Evolutionary conservation across 2,329 filamentous ascomycete genomes (phyloP), one percentile per base, ranked within the genome.

Genomic region (Paecilomyces formosus): DNA sequence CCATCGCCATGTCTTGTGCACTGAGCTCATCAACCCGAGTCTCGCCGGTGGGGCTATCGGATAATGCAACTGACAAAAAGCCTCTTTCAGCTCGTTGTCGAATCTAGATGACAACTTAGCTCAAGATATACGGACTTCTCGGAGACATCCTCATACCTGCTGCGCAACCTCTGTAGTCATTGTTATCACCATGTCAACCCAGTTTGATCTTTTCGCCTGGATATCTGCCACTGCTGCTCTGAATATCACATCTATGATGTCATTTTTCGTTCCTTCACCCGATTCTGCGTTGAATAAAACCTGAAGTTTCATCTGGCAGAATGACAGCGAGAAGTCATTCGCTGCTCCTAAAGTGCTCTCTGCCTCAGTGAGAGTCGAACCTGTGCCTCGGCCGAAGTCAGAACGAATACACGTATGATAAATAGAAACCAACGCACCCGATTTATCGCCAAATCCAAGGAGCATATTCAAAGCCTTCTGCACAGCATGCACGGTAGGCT

Each of bases 321-420:
- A 73, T 4, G 76, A 73, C 26, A 78, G 67, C 9, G 76, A 78
- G 58, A 78, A 75, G 57, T 76, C 70, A 59, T 75, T 70, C 11
- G 73, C 72, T 61, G 70, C 70, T 13, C 65, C 62, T 35, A 76
- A 68, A 15, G 74, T 69, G 54, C 66, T 66, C 54, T 75, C 69
- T 3, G 73, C 69, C 51, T 74, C 68, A 7, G 64, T 64, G 13
- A 73, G 62, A 31, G 65, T 61, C 7, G 61, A 62, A 15, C 53
- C 54, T 9, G 56, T n/a, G 18, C 39, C 54, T 60, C 55, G 15
- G 53, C 15, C 30, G 33, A 30, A 18, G 53, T 68, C 58, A 65
- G 62, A 55, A 13, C 49, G 53, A 39, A 22, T 9, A 52, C 56
- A 21, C 22, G 51, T 13, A 24, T 35, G 35, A 15, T 18, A 13